Evolutionary conservation across 495 filamentous ascomycete genomes (phyloP).

Genomic region (Cercophora newfieldiana): DNA sequence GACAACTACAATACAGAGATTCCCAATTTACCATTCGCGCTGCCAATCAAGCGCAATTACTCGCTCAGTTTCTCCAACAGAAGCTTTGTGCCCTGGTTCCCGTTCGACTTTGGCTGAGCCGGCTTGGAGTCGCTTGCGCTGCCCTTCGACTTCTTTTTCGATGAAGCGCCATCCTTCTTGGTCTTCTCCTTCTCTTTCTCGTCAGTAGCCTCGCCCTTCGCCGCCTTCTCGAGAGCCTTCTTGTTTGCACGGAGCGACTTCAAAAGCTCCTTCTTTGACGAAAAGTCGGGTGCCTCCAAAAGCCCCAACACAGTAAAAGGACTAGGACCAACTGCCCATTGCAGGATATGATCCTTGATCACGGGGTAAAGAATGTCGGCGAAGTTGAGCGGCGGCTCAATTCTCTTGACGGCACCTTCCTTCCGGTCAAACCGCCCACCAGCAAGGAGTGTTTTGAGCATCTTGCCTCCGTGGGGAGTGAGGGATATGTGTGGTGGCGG

Average conservation of each 20-base stretch:
- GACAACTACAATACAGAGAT: neutral
- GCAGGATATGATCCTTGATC: conserved; percentile 69
- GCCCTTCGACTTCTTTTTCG: conserved; percentile 42
- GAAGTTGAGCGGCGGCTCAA: conserved; percentile 79
- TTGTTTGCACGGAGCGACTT: conserved; percentile 63
- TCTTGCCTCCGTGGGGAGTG: conserved; percentile 69
- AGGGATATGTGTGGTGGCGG: conserved; percentile 53
- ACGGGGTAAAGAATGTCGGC: conserved; percentile 72
- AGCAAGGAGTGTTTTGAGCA: conserved; percentile 85
- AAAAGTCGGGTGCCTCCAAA: conserved; percentile 77
- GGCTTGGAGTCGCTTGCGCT: conserved; percentile 50
- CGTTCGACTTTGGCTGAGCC: conserved; percentile 19
- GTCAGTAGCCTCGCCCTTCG: conserved; percentile 43
- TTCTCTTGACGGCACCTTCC: conserved; percentile 63
- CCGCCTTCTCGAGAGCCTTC: conserved; percentile 51
- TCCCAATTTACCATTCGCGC: neutral
- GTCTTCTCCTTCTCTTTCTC: conserved; percentile 37
- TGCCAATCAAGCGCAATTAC: neutral
- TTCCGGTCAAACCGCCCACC: conserved; percentile 79
- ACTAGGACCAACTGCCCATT: conserved; percentile 85
- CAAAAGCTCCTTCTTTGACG: conserved; percentile 61
- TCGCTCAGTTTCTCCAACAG: conserved; percentile 49
- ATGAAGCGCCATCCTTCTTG: conserved; percentile 9
- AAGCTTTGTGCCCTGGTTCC: conserved; percentile 37
- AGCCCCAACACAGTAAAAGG: conserved; percentile 80